Percentiles rank a stretch among this genome's conserved stretches.
Conservation (phyloP, 1,284 basidiomycete species). For the Omphalotus olearius region DNA sequence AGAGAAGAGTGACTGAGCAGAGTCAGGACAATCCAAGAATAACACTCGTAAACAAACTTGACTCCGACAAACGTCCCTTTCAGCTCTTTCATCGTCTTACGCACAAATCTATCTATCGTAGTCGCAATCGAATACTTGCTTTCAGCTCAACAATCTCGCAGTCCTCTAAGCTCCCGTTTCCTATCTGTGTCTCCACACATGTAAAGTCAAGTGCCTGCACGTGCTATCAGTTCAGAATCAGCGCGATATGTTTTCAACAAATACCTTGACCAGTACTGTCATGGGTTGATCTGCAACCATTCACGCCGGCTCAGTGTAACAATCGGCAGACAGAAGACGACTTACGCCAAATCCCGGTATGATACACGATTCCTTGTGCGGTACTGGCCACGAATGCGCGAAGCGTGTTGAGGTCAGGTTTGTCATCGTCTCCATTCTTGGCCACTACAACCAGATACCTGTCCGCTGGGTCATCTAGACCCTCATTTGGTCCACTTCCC, state of each 20-base stretch:
- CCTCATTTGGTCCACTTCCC: conserved; percentile 51
- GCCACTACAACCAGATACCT: conserved; percentile 84
- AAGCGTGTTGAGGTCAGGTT: conserved; percentile 70
- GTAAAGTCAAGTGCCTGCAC: conserved; percentile 71
- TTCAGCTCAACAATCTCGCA: conserved; percentile 73
- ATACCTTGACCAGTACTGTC: conserved; percentile 71
- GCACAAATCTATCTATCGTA: not conserved
- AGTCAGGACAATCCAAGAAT: not conserved
- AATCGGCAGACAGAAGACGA: conserved; percentile 19
- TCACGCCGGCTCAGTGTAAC: conserved; percentile 12
- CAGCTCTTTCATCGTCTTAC: not conserved
- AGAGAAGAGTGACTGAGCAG: conserved; percentile 14
- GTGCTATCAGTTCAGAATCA: conserved; percentile 15
- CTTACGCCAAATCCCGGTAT: conserved; percentile 85
- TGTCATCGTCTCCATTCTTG: conserved; percentile 67
- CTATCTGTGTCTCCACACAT: conserved; percentile 83
- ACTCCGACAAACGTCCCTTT: not conserved
- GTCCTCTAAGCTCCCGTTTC: conserved; percentile 64
- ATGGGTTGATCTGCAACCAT: conserved; percentile 71
- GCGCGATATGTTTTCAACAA: conserved; percentile 14
- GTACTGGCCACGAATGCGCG: conserved; percentile 78
- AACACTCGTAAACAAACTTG: too few relatives aligned
- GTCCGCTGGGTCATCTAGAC: conserved; percentile 44
- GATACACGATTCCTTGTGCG: conserved; percentile 82
- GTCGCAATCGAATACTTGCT: conserved; percentile 17